Evolutionary conservation across 306 rosid species (phyloP).

Genomic region (Ormosia emarginata): DNA sequence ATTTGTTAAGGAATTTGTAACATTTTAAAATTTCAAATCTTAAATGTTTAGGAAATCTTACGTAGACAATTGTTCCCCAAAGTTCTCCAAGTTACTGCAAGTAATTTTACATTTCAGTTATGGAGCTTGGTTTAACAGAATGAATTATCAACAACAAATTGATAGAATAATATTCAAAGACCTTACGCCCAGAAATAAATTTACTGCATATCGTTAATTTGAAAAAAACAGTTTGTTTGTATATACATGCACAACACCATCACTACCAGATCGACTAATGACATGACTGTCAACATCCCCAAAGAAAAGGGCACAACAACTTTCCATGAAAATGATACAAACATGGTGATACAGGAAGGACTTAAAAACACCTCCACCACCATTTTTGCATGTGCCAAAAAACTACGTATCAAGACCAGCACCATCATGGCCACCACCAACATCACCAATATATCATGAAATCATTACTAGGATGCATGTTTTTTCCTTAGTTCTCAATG

Average conservation of each 20-base stretch:
- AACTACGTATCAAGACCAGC: not conserved
- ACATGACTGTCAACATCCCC: not conserved
- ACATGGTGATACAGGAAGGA: not conserved
- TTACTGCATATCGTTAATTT: not conserved
- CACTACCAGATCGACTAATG: not conserved
- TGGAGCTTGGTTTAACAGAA: not conserved
- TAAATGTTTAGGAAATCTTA: not conserved
- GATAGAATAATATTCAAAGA: not conserved
- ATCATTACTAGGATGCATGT: not conserved
- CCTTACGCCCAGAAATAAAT: not conserved
- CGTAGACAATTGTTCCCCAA: not conserved
- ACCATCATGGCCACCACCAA: not conserved
- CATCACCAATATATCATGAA: not conserved
- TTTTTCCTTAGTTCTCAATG: not conserved
- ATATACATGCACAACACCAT: not conserved
- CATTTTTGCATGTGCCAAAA: not conserved
- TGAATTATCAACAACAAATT: not conserved
- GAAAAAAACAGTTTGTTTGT: not conserved
- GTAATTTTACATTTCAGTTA: not conserved
- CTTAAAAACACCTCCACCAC: not conserved
- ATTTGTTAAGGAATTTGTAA: not conserved
- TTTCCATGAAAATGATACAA: not conserved
- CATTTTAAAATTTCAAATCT: not conserved
- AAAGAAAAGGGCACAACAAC: not conserved
- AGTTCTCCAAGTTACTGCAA: not conserved